A percentile compares a stretch with the other conserved stretches of the same genome.
These are phyloP conservation scores for Brassica carinata DNA, from an alignment of 345 rosid genomes.

Conservation along the genomic window DNA sequence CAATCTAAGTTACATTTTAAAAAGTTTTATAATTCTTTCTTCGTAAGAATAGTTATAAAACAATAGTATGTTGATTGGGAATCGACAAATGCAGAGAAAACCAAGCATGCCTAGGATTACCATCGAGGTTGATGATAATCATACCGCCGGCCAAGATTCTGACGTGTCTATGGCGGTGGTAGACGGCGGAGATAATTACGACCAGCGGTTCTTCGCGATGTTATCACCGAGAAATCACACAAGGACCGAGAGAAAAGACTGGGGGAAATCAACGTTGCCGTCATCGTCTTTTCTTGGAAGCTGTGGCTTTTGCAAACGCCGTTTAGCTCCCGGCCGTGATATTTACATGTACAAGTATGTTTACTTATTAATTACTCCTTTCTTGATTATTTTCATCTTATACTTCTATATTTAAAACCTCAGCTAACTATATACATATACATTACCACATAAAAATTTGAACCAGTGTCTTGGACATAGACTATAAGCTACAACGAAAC, in stretches of 20 bases:
- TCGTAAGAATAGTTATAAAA: not conserved
- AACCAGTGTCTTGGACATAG: not conserved
- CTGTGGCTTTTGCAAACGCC: constrained; percentile 77
- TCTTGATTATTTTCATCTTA: not conserved
- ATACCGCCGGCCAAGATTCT: constrained; percentile 10
- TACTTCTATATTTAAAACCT: not conserved
- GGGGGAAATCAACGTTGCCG: constrained; percentile 4
- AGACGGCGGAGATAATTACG: constrained; percentile 17
- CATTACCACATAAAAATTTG: not conserved
- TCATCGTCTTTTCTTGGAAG: constrained; percentile 49
- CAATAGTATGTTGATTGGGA: constrained; percentile 32
- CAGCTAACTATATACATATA: not conserved
- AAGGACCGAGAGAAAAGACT: constrained; percentile 19
- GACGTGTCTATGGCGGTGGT: constrained; percentile 21
- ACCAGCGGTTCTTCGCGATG: constrained; percentile 48
- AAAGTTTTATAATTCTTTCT: not conserved
- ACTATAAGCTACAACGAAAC: not conserved
- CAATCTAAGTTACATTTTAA: constrained; percentile 13
- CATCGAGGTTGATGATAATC: constrained; percentile 20
- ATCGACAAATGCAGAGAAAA: constrained; percentile 39
- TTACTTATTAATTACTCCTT: not conserved
- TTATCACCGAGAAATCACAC: constrained; percentile 49
- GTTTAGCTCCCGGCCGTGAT: constrained; percentile 67
- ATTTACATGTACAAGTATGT: constrained; percentile 85
- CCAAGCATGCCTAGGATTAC: constrained; percentile 26